Base-by-base conservation (phyloP, 495 filamentous ascomycete genomes). In the Bombardia bombarda region DNA sequence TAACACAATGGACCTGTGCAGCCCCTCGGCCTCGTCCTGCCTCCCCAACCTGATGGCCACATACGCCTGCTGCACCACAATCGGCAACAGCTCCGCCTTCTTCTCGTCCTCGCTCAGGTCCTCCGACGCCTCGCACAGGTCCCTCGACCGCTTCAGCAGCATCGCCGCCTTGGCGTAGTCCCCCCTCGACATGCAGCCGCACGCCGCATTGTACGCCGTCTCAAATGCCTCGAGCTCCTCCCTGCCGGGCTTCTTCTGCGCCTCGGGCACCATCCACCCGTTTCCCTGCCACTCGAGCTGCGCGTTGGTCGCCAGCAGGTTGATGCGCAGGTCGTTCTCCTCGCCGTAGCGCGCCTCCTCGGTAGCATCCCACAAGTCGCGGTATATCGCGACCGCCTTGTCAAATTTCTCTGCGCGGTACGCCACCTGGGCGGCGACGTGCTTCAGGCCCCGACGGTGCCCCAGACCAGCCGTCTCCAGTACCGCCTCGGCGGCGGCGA, bases 191-290 rank as follows among this genome's bases (percentile, higher is more conserved):
- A 97, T 84, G 57, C 81, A 83, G 32, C 75, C 76, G 58, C 90
- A 97, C 18, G 90, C 93, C 7, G 83, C 81, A 68, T 98, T 98
- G 64, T 90, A 98, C 0, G 87, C 77, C 4, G 84, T 93, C 63
- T 98, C 92, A 52, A 97, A 98, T 3, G 82, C 81, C 56, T 96
- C 87, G 34, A 95, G 61, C 53, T 94, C 87, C 43, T 88, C 86
- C 45, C 82, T 72, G 14, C 66, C 70, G 12, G 80, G 71, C 56
- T 85, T 65, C 50, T 65, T 68, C 39, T 69, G 61, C 6, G 49
- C 46, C 23, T 67, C 62, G 9, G 49, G 55, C n/a, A 58, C 54
- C 4, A 49, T 52, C 57, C 43, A 73, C 34, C 44, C 56, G 45
- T 53, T 69, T 30, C 81, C 82, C 46, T 79, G 73, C 90, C 87